These are phyloP conservation scores for Trebouxia sp. DNA, from an alignment of 139 green algal genomes.

Conservation along the genomic window DNA sequence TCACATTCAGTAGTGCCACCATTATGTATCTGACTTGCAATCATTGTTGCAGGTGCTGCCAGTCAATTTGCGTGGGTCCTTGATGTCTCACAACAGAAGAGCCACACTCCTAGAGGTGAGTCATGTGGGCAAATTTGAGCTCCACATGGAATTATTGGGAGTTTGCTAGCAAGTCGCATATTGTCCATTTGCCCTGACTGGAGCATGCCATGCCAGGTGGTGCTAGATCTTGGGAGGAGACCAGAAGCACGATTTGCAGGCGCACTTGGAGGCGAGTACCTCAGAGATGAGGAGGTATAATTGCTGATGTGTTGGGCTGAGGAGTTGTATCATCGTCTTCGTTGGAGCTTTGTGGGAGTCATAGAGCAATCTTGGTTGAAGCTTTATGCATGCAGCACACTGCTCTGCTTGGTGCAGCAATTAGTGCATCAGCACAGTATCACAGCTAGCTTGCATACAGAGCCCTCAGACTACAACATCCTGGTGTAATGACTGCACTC, in stretches of 20 bases:
- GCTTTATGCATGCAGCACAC: no score
- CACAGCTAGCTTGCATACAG: no score
- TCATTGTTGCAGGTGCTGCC: constrained; percentile 72
- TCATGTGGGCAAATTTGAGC: background rate
- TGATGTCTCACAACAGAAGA: constrained; percentile 73
- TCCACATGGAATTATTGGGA: background rate
- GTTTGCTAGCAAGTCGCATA: background rate
- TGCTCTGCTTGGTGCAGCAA: no score
- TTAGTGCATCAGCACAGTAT: no score
- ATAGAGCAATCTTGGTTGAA: no score
- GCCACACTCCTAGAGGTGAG: constrained; percentile 75
- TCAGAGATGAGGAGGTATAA: constrained; percentile 67
- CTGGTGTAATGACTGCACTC: no score
- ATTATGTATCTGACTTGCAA: background rate
- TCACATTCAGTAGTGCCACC: no score
- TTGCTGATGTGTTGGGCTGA: no score
- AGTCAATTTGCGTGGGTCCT: constrained; percentile 61
- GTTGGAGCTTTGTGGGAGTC: background rate
- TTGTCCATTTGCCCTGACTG: background rate
- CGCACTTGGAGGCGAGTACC: constrained; percentile 56
- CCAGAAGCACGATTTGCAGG: constrained; percentile 76
- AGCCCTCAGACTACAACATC: no score
- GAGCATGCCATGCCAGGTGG: constrained; percentile 34
- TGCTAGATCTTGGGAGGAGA: constrained; percentile 67
- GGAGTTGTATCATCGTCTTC: background rate